Conservation (phyloP, 768 basidiomycete species). For the Lentinula sp. region DNA sequence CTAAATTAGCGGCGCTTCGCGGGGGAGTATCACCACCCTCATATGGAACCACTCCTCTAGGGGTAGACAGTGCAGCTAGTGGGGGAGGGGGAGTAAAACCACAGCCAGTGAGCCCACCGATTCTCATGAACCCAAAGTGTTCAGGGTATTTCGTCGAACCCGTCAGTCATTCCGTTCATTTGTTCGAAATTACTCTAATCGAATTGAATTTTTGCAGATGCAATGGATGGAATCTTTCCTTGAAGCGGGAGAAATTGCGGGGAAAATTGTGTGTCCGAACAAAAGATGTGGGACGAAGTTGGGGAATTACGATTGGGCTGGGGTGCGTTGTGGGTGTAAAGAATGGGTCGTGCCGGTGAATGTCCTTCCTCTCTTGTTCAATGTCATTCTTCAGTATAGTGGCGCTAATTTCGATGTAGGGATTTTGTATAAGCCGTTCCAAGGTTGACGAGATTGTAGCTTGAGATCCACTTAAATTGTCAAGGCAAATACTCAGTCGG, state of each 20-base stretch:
- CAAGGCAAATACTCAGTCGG: not conserved
- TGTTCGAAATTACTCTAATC: not conserved
- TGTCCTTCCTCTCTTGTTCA: slow-evolving; percentile 6
- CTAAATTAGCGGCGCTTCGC: slow-evolving; percentile 36
- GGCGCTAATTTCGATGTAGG: slow-evolving; percentile 25
- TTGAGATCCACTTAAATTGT: not conserved
- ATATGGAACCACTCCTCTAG: slow-evolving; percentile 15
- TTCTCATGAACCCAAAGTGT: slow-evolving; percentile 75
- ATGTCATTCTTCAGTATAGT: not conserved
- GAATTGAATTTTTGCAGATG: slow-evolving; percentile 43
- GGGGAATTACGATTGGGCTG: slow-evolving; percentile 97
- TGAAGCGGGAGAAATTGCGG: slow-evolving; percentile 67
- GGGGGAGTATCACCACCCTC: slow-evolving; percentile 9
- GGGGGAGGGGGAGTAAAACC: slow-evolving; percentile 39
- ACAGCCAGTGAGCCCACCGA: slow-evolving; percentile 52
- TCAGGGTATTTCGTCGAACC: slow-evolving; percentile 98
- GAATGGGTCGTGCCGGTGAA: slow-evolving; percentile 89
- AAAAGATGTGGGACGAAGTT: slow-evolving; percentile 86
- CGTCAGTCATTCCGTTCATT: slow-evolving; percentile 39
- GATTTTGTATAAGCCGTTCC: slow-evolving; percentile 62
- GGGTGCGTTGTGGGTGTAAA: slow-evolving; percentile 84
- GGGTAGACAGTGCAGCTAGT: slow-evolving; percentile 23
- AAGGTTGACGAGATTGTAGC: slow-evolving; percentile 58
- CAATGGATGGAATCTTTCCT: slow-evolving; percentile 93
- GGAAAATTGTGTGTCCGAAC: slow-evolving; percentile 92